Percentiles rank a stretch among this genome's conserved stretches.
phyloP scores from a whole-genome alignment of 192 early-diverging fungal species.

The Kickxella alabastrina region DNA sequence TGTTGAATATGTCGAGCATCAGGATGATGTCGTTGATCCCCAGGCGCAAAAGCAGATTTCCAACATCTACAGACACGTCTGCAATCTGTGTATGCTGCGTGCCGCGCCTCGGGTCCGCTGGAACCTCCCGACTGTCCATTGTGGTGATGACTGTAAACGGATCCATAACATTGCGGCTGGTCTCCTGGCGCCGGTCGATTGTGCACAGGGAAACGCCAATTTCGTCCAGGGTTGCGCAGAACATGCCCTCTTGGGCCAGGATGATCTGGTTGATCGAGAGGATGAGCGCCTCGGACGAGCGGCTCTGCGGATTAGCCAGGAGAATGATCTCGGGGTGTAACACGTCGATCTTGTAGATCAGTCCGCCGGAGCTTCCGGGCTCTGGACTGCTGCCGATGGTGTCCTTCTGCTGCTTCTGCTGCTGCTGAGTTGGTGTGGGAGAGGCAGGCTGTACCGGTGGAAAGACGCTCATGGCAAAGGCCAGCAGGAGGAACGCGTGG shows the following conservation, averaged over 20 bases:
- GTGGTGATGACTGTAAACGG: constrained; percentile 80
- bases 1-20: constrained; percentile 78
- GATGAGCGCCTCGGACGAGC: constrained; percentile 84
- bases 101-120: constrained; percentile 38
- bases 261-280: constrained; percentile 76
- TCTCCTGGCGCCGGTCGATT: constrained; percentile 78
- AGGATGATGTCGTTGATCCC: constrained; percentile 84
- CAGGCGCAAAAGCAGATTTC: constrained; percentile 73
- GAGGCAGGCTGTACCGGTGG: no score
- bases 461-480: constrained; percentile 72
- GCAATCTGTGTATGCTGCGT: constrained; percentile 52
- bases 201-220: constrained; percentile 88
- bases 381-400: not conserved
- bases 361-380: constrained; percentile 27
- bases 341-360: constrained; percentile 77
- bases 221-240: constrained; percentile 71
- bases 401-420: not conserved
- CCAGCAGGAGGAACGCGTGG: constrained; percentile 72
- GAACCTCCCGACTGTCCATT: constrained; percentile 68
- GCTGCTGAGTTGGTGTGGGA: constrained; percentile 10
- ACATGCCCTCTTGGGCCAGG: constrained; percentile 72
- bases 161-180: constrained; percentile 81
- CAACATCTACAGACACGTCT: constrained; percentile 69
- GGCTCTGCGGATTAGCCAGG: constrained; percentile 66
- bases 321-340: constrained; percentile 80